Conservation (phyloP, 768 basidiomycete species). For the Pulveroboletus sp. region DNA sequence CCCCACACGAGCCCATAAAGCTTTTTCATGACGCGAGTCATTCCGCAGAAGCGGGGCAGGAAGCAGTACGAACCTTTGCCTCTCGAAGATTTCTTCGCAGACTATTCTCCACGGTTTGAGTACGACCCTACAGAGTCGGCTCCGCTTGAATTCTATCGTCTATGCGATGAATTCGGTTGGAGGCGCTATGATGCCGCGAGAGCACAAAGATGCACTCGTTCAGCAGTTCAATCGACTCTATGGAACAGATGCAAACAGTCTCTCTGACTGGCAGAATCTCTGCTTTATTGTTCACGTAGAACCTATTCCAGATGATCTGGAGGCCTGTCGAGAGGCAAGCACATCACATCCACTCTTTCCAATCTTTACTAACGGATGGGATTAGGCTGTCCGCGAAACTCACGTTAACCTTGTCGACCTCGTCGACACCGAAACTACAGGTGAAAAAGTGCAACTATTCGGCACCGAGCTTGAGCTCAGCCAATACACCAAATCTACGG, state of each 20-base stretch:
- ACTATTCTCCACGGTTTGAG: not conserved
- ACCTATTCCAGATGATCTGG: conserved; percentile 5
- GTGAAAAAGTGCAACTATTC: not conserved
- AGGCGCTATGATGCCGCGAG: not conserved
- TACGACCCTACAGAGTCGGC: conserved; percentile 9
- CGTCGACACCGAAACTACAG: conserved; percentile 10
- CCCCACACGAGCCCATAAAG: not conserved
- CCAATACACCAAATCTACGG: conserved; percentile 1
- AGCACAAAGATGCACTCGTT: conserved; percentile 9
- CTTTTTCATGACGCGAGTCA: not conserved
- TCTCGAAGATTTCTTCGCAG: conserved; percentile 1
- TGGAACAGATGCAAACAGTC: conserved; percentile 2
- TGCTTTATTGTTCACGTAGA: conserved; percentile 5
- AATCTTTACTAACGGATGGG: not conserved
- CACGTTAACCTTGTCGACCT: conserved; percentile 21
- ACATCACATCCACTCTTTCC: too few species aligned
- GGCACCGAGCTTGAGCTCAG: conserved; percentile 7
- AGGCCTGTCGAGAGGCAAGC: conserved; percentile 12
- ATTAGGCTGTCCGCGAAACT: not conserved
- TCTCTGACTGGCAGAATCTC: conserved; percentile 10
- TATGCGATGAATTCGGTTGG: conserved; percentile 14
- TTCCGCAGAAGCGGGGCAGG: not conserved
- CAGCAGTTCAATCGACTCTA: conserved; percentile 15
- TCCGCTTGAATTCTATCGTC: conserved; percentile 15
- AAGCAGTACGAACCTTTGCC: not conserved